phyloP scores from a whole-genome alignment of 805 yeast genomes.

The Geotrichum ghanense region DNA sequence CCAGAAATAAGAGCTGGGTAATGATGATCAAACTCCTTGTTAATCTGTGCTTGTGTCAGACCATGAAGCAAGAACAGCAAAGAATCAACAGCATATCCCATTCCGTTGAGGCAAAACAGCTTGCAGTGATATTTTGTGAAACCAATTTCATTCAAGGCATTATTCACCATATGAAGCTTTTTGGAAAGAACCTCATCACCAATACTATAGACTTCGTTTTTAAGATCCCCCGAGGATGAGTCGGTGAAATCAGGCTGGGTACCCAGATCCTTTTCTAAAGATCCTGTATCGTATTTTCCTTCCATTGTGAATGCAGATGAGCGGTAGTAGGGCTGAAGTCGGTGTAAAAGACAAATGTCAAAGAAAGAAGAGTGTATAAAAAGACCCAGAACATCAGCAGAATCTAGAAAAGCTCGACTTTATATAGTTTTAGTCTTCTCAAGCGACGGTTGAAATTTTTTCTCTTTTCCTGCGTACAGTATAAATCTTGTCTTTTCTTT shows the following conservation, averaged over 20 bases:
- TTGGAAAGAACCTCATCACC: not conserved
- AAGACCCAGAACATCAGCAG: no score
- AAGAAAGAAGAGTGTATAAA: no score
- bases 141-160: slow-evolving; percentile 48
- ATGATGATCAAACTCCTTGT: slow-evolving; percentile 34
- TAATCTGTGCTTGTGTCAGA: slow-evolving; percentile 34
- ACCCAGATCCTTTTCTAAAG: slow-evolving; percentile 1
- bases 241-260: not conserved
- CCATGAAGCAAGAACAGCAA: slow-evolving; percentile 36
- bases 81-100: slow-evolving; percentile 45
- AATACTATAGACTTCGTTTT: not conserved
- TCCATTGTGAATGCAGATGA: no score
- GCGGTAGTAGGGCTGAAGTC: no score
- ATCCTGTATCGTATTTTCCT: no score
- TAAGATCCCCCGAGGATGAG: not conserved
- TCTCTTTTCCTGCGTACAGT: no score
- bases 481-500: no score
- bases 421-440: no score
- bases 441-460: no score
- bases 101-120: slow-evolving; percentile 38
- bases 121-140: slow-evolving; percentile 43
- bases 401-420: no score
- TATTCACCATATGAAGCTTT: slow-evolving; percentile 23
- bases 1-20: slow-evolving; percentile 33
- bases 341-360: no score